Evolutionary conservation across 345 rosid species (phyloP).

Genomic region (Brassica carinata): DNA sequence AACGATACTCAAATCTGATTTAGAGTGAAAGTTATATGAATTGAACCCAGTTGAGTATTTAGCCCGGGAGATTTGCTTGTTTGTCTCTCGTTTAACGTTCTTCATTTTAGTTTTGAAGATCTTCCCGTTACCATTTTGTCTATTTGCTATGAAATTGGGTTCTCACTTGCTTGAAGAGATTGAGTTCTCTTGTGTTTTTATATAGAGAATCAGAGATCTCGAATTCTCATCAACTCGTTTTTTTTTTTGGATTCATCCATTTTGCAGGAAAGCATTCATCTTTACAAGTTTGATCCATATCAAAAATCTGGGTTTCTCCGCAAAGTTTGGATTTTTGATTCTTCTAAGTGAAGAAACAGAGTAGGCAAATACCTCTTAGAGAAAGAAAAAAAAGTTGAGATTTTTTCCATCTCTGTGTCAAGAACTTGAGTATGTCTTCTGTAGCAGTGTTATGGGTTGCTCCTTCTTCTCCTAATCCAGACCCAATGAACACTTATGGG

Average conservation of each 20-base stretch:
- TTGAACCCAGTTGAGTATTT: not conserved
- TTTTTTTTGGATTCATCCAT: not conserved
- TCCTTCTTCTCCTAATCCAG: conserved; percentile 38
- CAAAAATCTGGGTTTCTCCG: not conserved
- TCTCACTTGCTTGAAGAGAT: not conserved
- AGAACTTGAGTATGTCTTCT: conserved; percentile 36
- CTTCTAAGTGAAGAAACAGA: conserved; percentile 35
- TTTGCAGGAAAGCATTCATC: conserved; percentile 34
- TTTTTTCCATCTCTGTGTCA: not conserved
- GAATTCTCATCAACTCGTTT: conserved; percentile 18
- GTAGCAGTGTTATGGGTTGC: conserved; percentile 45
- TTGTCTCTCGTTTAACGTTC: not conserved
- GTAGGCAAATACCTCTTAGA: not conserved
- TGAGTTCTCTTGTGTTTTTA: not conserved
- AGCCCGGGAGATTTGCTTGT: not conserved
- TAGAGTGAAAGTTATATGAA: not conserved
- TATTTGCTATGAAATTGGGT: not conserved
- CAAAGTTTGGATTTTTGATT: conserved; percentile 26
- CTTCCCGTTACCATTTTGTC: not conserved
- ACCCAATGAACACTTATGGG: conserved; percentile 33
- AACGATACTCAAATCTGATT: not conserved
- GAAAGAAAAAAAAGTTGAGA: too few relatives aligned
- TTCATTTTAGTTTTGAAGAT: not conserved
- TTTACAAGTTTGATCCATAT: conserved; percentile 9
- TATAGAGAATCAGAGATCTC: conserved; percentile 10